Percentiles rank a stretch among this genome's conserved stretches.
phyloP scores from a whole-genome alignment of 805 yeast species.

The Cyberlindnera galapagoensis region DNA sequence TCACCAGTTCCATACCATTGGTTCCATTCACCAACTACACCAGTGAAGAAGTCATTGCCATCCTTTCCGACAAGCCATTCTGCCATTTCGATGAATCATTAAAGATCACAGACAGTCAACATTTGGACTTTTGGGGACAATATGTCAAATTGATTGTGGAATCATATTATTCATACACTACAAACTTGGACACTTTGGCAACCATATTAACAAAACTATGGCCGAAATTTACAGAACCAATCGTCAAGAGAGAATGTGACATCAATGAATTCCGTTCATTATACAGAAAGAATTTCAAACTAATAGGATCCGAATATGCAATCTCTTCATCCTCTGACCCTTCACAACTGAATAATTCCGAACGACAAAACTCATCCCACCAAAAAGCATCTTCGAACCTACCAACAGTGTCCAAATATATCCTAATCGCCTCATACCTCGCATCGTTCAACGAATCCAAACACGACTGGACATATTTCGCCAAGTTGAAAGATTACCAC shows the following conservation, averaged over 20 bases:
- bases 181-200: slow-evolving; percentile 12
- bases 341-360: slow-evolving; percentile 10
- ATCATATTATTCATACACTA: slow-evolving; percentile 20
- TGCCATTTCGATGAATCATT: slow-evolving; percentile 12
- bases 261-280: slow-evolving; percentile 17
- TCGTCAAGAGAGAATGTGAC: slow-evolving; percentile 9
- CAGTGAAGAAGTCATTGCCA: slow-evolving; percentile 8
- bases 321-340: slow-evolving; percentile 7
- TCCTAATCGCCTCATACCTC: slow-evolving; percentile 75
- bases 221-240: slow-evolving; percentile 18
- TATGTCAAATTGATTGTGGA: slow-evolving; percentile 22
- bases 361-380: too few relatives aligned
- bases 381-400: too few relatives aligned
- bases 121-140: slow-evolving; percentile 15
- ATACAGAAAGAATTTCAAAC: slow-evolving; percentile 25
- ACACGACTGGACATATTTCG: slow-evolving; percentile 63
- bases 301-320: slow-evolving; percentile 30
- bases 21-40: slow-evolving; percentile 17
- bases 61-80: slow-evolving; percentile 1
- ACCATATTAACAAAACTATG: slow-evolving; percentile 18
- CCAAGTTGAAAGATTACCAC: slow-evolving; percentile 48
- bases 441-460: slow-evolving; percentile 73
- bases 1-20: slow-evolving; percentile 15
- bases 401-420: slow-evolving; percentile 55
- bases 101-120: background rate